Evolutionary conservation across 345 rosid species (phyloP).

Genomic region (Camelina sativa): DNA sequence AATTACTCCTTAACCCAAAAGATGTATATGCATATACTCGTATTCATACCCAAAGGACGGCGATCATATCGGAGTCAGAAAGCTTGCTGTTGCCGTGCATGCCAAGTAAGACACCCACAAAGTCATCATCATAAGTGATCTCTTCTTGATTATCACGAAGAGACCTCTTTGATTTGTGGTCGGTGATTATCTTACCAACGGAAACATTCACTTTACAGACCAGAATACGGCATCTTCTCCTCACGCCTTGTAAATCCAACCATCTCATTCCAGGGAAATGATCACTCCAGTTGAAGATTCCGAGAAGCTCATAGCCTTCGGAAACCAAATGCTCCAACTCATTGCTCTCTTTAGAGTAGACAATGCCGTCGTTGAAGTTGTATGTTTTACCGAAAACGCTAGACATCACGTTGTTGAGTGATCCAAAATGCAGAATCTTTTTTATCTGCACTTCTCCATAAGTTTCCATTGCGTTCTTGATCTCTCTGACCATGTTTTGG

Average conservation of each 20-base stretch:
- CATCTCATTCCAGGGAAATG: constrained; percentile 60
- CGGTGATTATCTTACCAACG: constrained; percentile 64
- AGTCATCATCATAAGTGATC: constrained; percentile 40
- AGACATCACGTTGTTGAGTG: constrained; percentile 58
- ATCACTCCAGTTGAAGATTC: constrained; percentile 83
- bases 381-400: constrained; percentile 57
- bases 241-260: constrained; percentile 55
- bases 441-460: constrained; percentile 47
- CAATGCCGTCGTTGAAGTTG: constrained; percentile 37
- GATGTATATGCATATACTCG: background rate
- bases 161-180: constrained; percentile 50
- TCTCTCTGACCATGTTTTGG: constrained; percentile 42
- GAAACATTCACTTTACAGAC: constrained; percentile 56
- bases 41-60: constrained; percentile 61
- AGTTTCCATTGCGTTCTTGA: constrained; percentile 35
- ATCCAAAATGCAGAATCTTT: constrained; percentile 51
- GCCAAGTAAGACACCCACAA: constrained; percentile 58
- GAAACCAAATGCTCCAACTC: constrained; percentile 53
- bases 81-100: constrained; percentile 51
- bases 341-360: constrained; percentile 29
- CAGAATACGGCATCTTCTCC: constrained; percentile 50
- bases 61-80: constrained; percentile 55
- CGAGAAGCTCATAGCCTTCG: constrained; percentile 62
- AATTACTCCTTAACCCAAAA: background rate
- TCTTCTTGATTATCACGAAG: constrained; percentile 24